These are phyloP conservation scores for Leccinum fibrillosum DNA, from an alignment of 768 basidiomycete genomes.

Conservation along the genomic window DNA sequence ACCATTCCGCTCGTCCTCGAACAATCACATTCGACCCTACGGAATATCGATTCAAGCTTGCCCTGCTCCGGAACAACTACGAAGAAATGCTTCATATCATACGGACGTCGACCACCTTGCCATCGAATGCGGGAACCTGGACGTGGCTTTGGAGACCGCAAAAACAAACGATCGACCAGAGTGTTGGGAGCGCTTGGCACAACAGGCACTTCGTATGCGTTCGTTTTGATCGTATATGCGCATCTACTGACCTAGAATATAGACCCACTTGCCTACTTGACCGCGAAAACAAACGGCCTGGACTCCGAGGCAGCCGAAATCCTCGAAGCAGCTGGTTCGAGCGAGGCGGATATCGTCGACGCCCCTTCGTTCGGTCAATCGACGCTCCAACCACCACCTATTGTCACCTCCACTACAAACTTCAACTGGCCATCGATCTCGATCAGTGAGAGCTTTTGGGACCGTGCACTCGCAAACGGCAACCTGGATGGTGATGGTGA, in stretches of 20 bases:
- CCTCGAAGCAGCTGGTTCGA: conserved; percentile 83
- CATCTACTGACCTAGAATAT: conserved; percentile 8
- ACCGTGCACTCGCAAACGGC: conserved; percentile 86
- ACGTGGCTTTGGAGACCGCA: conserved; percentile 94
- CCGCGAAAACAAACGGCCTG: conserved; percentile 93
- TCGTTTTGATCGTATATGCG: background rate
- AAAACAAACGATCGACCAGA: conserved; percentile 84
- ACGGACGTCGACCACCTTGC: conserved; percentile 91
- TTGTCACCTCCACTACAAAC: conserved; percentile 71
- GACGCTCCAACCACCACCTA: conserved; percentile 70
- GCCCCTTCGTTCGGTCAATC: conserved; percentile 69
- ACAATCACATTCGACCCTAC: conserved; percentile 98
- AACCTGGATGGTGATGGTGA: conserved; percentile 66
- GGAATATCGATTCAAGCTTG: conserved; percentile 98
- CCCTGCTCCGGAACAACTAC: conserved; percentile 89
- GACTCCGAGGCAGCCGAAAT: conserved; percentile 89
- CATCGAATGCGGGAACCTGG: conserved; percentile 96
- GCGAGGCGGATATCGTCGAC: conserved; percentile 83
- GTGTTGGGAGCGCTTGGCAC: conserved; percentile 89
- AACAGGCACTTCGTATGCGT: conserved; percentile 86
- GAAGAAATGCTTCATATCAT: conserved; percentile 98
- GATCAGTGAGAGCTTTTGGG: conserved; percentile 89
- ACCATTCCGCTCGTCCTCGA: conserved; percentile 90
- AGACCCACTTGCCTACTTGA: conserved; percentile 98
- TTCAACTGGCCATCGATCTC: conserved; percentile 84